Conservation (phyloP, 1,139 yeast genomes). For the Kodamaea derodonti region DNA sequence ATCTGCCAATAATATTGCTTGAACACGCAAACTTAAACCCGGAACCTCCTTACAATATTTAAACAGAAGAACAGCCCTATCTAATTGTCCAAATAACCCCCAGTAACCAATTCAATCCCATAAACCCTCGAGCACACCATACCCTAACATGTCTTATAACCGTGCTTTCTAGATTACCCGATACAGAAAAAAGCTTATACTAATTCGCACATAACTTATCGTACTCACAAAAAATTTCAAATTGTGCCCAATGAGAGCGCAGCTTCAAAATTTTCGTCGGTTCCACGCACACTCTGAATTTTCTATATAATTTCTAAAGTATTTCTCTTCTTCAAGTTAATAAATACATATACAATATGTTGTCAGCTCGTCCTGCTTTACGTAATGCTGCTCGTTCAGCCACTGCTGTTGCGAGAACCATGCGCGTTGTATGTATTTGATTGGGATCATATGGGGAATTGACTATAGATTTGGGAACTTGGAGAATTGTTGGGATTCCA, state of each 20-base stretch:
- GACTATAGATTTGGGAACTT: too few species aligned
- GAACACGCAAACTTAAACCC: too few species aligned
- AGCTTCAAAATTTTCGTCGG: constrained; percentile 7
- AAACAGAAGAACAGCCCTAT: too few species aligned
- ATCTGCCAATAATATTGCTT: too few species aligned
- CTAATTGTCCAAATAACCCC: too few species aligned
- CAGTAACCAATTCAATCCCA: too few species aligned
- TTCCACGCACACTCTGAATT: constrained; percentile 7
- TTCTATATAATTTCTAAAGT: constrained; percentile 6
- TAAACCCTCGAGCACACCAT: too few species aligned
- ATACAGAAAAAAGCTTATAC: background rate
- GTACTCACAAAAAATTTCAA: background rate
- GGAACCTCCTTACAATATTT: too few species aligned
- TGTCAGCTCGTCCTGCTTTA: constrained; percentile 78
- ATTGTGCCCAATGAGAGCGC: constrained; percentile 6
- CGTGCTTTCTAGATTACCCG: background rate
- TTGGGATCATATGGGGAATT: too few species aligned
- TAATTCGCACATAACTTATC: background rate
- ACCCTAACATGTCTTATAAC: too few species aligned
- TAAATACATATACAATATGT: constrained; percentile 37
- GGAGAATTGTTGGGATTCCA: too few species aligned
- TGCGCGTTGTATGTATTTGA: constrained; percentile 64
- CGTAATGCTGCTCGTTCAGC: constrained; percentile 80
- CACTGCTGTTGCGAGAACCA: constrained; percentile 58
- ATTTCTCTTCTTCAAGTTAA: background rate